Base-by-base conservation (phyloP, 192 early-diverging fungal genomes). In the Chytriomyces confervae region DNA sequence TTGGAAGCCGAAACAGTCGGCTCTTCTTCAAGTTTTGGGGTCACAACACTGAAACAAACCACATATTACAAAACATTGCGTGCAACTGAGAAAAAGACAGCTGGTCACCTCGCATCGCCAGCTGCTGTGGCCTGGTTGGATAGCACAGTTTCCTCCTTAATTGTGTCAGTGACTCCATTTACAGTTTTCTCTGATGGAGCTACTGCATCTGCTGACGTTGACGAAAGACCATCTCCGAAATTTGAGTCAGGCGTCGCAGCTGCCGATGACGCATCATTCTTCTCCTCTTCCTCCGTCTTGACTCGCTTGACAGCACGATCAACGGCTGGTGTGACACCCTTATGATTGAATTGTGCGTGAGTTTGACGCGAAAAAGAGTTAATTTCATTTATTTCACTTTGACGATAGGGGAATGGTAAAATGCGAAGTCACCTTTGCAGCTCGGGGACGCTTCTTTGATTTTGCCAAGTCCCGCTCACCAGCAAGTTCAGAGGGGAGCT, bases 381-480 rank as follows among this genome's bases (percentile, higher is more conserved):
- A 36, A 36, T 36, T 36, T 36, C 36, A 4, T 36, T 36, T 36
- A 36, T 36, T 36, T 36, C 36, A 36, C 36, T 36, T 36, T 36
- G 36, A 36, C 2, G 29, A 36, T 36, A 36, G 36, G 36, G 36
- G 2, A 36, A 36, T 36, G 36, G 36, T 36, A 4, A 36, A 27
- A 20, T 20, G 20, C 1, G 5, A 13, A 57, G 16, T 13, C 5
- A 57, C 53, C 53, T 57, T 57, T 20, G 13, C 16, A 13, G 53
- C 53, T 20, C 53, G 53, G 13, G 60, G 77, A 53, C 70, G 76
- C 63, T 79, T 79, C 50, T 66, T 71, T 57, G 66, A 18, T 60
- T 53, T 18, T 1, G 7, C 7, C 53, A 50, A 48, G 7, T 69
- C 75, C 60, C 62, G 64, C 20, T 47, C 66, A 29, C 69, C 51